Evolutionary conservation across 352 stramenopile genomes (phyloP).

Genomic region (Stephanocyclus meneghinianus): DNA sequence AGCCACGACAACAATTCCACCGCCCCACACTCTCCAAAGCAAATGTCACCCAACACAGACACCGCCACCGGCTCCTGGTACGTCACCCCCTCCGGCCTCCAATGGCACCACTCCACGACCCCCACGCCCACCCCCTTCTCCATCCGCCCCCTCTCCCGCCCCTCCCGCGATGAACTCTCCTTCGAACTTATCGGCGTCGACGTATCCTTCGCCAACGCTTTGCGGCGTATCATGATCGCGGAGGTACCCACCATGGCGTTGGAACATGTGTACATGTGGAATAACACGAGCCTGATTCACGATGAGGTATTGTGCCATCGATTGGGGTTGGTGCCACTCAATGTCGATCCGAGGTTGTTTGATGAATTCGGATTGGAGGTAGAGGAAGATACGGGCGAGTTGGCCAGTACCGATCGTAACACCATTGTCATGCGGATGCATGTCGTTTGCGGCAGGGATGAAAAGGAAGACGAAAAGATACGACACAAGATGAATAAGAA

Average conservation of each 20-base stretch:
- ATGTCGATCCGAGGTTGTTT: constrained; percentile 72
- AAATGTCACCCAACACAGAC: constrained; percentile 64
- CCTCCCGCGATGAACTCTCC: constrained; percentile 73
- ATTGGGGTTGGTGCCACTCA: constrained; percentile 93
- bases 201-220: constrained; percentile 94
- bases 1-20: neutral
- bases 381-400: constrained; percentile 84
- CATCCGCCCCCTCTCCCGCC: constrained; percentile 62
- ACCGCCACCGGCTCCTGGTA: constrained; percentile 59
- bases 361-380: constrained; percentile 57
- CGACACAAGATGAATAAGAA: constrained; percentile 33
- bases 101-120: constrained; percentile 62
- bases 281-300: constrained; percentile 95
- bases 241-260: constrained; percentile 96
- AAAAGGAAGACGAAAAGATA: constrained; percentile 36
- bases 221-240: constrained; percentile 94
- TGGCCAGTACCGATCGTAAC: constrained; percentile 92
- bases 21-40: constrained; percentile 9
- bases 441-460: constrained; percentile 84
- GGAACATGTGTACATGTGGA: constrained; percentile 95
- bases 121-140: constrained; percentile 45
- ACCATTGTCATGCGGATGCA: constrained; percentile 95
- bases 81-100: constrained; percentile 35
- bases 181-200: constrained; percentile 93
- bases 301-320: constrained; percentile 97